Percentiles rank a stretch among this genome's conserved stretches.
These are phyloP conservation scores for Sarcocystis neurona DNA, from an alignment of 169 alveolate genomes.

Conservation along the genomic window DNA sequence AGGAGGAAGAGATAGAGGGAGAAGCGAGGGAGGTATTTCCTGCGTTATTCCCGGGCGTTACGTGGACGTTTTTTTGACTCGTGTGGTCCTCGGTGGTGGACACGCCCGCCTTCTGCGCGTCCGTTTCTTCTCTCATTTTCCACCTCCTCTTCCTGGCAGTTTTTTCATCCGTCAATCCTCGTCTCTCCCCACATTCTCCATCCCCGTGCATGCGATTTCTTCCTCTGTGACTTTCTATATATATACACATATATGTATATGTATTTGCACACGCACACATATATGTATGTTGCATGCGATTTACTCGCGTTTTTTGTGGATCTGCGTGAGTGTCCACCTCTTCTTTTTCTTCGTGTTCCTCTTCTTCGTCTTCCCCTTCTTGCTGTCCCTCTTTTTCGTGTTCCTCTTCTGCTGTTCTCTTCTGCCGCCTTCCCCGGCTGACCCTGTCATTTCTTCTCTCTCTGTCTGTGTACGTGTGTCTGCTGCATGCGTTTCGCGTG, in stretches of 20 bases:
- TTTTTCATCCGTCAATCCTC: background rate
- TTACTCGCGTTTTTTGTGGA: no score
- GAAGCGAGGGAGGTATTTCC: no score
- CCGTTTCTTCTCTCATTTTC: background rate
- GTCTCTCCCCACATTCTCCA: background rate
- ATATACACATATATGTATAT: background rate
- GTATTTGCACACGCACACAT: no score
- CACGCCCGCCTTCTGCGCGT: no score
- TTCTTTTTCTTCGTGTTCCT: background rate
- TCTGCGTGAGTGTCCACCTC: background rate
- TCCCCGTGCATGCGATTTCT: background rate
- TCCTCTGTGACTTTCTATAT: background rate
- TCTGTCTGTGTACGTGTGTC: no score
- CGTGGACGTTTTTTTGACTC: no score
- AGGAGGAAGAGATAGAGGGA: no score
- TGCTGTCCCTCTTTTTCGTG: background rate
- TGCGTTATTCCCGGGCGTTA: no score
- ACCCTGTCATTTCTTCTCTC: no score
- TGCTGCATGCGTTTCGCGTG: no score
- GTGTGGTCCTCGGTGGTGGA: no score
- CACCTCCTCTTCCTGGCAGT: background rate
- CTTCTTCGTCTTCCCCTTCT: background rate
- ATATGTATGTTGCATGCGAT: no score
- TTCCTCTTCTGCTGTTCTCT: background rate
- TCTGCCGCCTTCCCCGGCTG: background rate